phyloP scores from a whole-genome alignment of 2,329 filamentous ascomycete genomes.

The Cyanodermella asteris region DNA sequence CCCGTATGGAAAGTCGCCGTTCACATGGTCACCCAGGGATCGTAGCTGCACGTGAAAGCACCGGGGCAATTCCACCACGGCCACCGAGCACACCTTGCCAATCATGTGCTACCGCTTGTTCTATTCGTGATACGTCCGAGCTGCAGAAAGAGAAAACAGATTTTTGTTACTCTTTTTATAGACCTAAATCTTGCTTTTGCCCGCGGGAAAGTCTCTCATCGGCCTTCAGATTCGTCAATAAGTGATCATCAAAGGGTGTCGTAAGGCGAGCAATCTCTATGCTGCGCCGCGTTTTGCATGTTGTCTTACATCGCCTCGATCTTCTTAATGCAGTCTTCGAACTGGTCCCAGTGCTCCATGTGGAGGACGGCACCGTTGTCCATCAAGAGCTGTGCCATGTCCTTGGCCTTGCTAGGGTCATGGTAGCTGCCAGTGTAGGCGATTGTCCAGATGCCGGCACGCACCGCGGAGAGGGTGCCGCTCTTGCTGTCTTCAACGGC shows the following conservation, averaged over 20 bases:
- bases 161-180: too few species aligned
- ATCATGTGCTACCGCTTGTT: too few species aligned
- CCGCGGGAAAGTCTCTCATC: too few species aligned
- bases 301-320: conserved; percentile 15
- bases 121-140: too few species aligned
- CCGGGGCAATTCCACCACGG: too few species aligned
- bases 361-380: conserved; percentile 41
- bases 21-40: too few species aligned
- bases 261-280: neutral
- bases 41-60: too few species aligned
- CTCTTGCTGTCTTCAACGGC: conserved; percentile 80
- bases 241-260: neutral
- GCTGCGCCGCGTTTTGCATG: neutral
- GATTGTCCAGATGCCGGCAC: conserved; percentile 59
- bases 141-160: too few species aligned
- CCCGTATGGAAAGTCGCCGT: too few species aligned
- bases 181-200: too few species aligned
- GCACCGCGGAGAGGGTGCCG: conserved; percentile 53
- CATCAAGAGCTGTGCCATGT: conserved; percentile 40
- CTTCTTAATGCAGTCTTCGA: conserved; percentile 19
- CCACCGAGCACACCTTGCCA: too few species aligned
- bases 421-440: conserved; percentile 69
- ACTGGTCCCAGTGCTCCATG: conserved; percentile 29
- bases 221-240: too few species aligned
- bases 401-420: conserved; percentile 32